Evolutionary conservation across 2,329 filamentous ascomycete genomes (phyloP).

Genomic region (Leptographium lundbergii): DNA sequence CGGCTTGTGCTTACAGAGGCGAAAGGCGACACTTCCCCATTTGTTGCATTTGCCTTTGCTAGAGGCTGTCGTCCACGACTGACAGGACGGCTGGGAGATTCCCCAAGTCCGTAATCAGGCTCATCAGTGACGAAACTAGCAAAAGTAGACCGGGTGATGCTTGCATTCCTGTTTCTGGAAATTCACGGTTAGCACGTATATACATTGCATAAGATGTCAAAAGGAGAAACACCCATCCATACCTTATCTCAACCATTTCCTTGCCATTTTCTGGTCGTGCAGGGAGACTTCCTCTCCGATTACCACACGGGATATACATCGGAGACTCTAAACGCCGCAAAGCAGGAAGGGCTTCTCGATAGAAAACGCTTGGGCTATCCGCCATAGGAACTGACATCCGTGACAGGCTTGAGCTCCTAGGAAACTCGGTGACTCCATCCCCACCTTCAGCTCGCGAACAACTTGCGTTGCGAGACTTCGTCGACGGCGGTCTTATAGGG

Average conservation of each 20-base stretch:
- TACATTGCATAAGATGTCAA: not conserved
- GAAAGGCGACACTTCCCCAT: not conserved
- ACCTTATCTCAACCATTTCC: not conserved
- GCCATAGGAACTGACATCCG: slow-evolving; percentile 14
- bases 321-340: not conserved
- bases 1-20: not conserved
- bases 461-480: slow-evolving; percentile 25
- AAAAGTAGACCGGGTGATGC: not conserved
- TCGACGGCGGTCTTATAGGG: slow-evolving; percentile 16
- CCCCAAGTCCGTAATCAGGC: not conserved
- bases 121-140: not conserved
- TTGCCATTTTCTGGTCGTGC: not conserved
- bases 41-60: not conserved
- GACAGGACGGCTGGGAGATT: not conserved
- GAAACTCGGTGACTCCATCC: not conserved
- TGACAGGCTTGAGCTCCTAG: not conserved
- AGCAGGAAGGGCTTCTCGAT: not conserved
- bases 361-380: slow-evolving; percentile 17
- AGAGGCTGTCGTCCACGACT: slow-evolving; percentile 10
- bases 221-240: too few species aligned
- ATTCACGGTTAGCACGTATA: not conserved
- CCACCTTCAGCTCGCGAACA: slow-evolving; percentile 1
- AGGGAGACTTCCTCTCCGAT: not conserved
- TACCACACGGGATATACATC: slow-evolving; percentile 1
- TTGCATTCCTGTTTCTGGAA: not conserved